These are phyloP conservation scores for Elsinoe necatrix DNA, from an alignment of 2,329 filamentous ascomycete genomes.

Conservation along the genomic window DNA sequence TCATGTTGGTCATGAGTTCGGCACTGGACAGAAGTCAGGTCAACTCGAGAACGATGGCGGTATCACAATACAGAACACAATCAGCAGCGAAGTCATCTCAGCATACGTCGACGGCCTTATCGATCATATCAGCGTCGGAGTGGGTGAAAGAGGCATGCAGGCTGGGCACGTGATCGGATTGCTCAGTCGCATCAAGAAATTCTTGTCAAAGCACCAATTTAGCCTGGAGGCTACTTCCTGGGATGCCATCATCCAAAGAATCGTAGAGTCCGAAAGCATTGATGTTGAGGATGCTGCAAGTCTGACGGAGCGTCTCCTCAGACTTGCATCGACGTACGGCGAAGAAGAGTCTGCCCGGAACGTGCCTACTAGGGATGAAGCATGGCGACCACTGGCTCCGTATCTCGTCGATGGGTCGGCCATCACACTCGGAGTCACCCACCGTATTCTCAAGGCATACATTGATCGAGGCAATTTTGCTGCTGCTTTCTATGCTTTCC, in stretches of 20 bases:
- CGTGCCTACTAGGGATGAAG: constrained; percentile 20
- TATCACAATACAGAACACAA: constrained; percentile 35
- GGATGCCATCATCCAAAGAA: constrained; percentile 42
- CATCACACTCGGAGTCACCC: constrained; percentile 35
- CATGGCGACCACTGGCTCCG: constrained; percentile 23
- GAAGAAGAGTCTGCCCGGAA: constrained; percentile 33
- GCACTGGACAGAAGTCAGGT: constrained; percentile 3
- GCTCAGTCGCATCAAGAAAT: constrained; percentile 30
- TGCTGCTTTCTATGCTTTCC: constrained; percentile 32
- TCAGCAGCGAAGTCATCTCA: constrained; percentile 51
- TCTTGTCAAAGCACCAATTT: constrained; percentile 32
- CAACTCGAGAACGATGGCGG: neutral
- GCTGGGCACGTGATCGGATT: constrained; percentile 29
- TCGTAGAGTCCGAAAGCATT: constrained; percentile 43
- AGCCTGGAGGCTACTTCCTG: constrained; percentile 36
- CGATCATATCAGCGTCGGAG: constrained; percentile 37
- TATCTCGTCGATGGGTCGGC: constrained; percentile 41
- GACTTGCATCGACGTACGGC: constrained; percentile 35
- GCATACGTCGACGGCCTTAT: constrained; percentile 47
- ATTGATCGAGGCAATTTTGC: constrained; percentile 32
- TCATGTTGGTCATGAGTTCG: constrained; percentile 26
- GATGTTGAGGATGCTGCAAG: constrained; percentile 38
- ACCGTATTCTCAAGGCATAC: constrained; percentile 35
- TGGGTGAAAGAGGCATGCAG: constrained; percentile 33
- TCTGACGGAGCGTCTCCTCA: constrained; percentile 25